Base-by-base conservation (phyloP, 1,284 basidiomycete species). In the Sphaerobolus stellatus region DNA sequence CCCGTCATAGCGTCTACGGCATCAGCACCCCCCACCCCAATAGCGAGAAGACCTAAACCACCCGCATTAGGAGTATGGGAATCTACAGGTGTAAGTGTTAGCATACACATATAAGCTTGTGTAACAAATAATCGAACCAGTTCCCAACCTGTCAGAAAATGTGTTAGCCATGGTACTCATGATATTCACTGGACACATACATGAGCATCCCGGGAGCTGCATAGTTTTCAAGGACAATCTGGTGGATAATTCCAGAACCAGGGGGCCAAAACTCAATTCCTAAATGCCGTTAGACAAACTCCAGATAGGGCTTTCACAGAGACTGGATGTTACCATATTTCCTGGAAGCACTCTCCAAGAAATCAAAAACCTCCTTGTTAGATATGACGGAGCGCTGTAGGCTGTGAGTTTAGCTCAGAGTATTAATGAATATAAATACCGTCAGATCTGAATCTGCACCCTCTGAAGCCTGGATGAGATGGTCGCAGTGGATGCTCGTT, bases 11-110 rank as follows among this genome's bases (percentile, higher is more conserved):
- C 97, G 71, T 99, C 97, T 29, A 99, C 97, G 18, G 97, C 97
- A 69, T 99, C 97, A 20, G 97, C 97, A 58, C 97, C 97, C 61
- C 97, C 97, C 24, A 99, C 97, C 58, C 97, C 97, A 57, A 98
- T 98, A 8, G 97, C 97, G 57, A 99, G 83, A 80, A 96, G 84
- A n/a, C 97, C 97, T 52, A 99, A 83, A 48, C 97, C 97, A 59
- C 95, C 94, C 40, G 97, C 97, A 69, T 99, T 99, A 7, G 97
- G 97, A 4, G 97, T 99, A 74, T 99, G 97, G 29, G 93, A 96
- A 73, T 99, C 97, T 82, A 76, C 70, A 34, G 49, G 46, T 51
- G 29, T 50, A 24, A 2, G 16, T 18, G 9, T 50, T 45, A 43
- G 24, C 47, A 51, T 48, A 11, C 50, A 13, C 3, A 31, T n/a